Evolutionary conservation across 176 grass and related monocot genomes (phyloP).

Genomic region (Thalia dealbata): DNA sequence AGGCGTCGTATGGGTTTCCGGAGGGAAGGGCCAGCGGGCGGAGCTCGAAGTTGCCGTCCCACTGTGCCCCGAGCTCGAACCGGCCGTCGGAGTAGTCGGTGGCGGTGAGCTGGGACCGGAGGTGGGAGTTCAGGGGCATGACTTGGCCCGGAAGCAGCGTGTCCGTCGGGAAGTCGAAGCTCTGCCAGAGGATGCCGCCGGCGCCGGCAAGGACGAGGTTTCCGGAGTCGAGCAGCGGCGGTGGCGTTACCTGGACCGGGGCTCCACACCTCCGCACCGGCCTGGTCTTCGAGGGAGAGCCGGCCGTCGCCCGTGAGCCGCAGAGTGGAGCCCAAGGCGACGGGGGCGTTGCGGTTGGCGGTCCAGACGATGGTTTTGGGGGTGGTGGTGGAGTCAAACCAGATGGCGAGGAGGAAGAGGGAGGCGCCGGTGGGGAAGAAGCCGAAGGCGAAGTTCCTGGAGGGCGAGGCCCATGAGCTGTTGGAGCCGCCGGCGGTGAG

Average conservation of each 20-base stretch:
- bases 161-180: slow-evolving; percentile 12
- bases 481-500: not conserved
- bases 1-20: slow-evolving; percentile 1
- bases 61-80: not conserved
- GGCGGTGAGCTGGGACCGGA: slow-evolving; percentile 17
- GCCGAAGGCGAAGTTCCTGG: slow-evolving; percentile 29
- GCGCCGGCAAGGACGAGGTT: slow-evolving; percentile 19
- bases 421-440: slow-evolving; percentile 21
- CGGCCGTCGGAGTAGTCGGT: slow-evolving; percentile 18
- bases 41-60: slow-evolving; percentile 14
- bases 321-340: not conserved
- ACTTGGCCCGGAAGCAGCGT: slow-evolving; percentile 22
- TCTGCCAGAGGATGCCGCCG: not conserved
- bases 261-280: not conserved
- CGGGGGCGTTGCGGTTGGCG: not conserved
- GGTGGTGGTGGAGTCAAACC: slow-evolving; percentile 20
- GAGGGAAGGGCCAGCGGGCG: not conserved
- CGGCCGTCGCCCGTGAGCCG: slow-evolving; percentile 6
- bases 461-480: slow-evolving; percentile 11
- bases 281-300: slow-evolving; percentile 2
- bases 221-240: slow-evolving; percentile 15
- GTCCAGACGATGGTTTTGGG: slow-evolving; percentile 24
- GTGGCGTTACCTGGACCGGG: not conserved
- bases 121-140: not conserved
- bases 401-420: slow-evolving; percentile 27